Evolutionary conservation across 495 filamentous ascomycete species (phyloP).

Genomic region (Xylaria nigripes): DNA sequence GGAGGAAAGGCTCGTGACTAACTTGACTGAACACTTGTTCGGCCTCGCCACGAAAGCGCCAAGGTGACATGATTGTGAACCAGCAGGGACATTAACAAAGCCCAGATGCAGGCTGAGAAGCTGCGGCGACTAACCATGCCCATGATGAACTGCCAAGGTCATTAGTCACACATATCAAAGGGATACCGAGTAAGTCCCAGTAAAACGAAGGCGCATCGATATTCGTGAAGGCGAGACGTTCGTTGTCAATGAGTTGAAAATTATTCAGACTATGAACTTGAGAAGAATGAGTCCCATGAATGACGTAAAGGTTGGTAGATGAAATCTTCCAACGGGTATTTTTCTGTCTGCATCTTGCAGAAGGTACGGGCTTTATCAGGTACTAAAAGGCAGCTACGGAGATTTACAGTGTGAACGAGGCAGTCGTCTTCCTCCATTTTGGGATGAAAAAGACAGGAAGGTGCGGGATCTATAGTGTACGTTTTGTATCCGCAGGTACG

Average conservation of each 20-base stretch:
- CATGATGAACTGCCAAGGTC: neutral
- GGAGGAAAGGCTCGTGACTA: neutral
- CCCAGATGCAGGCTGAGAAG: constrained; percentile 3
- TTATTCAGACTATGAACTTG: neutral
- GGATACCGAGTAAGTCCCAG: neutral
- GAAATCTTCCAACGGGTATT: too few relatives aligned
- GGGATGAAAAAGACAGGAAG: neutral
- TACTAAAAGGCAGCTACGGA: neutral
- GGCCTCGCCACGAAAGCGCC: constrained; percentile 26
- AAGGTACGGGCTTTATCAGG: neutral
- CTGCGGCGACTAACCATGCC: neutral
- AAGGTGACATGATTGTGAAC: neutral
- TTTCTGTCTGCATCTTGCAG: neutral
- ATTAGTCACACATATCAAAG: neutral
- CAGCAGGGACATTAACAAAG: constrained; percentile 7
- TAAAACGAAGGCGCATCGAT: neutral
- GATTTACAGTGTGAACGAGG: neutral
- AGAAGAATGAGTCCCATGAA: neutral
- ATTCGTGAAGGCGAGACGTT: neutral
- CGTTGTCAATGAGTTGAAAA: neutral
- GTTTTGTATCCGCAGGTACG: neutral
- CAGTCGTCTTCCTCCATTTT: neutral
- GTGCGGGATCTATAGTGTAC: neutral
- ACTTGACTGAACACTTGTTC: constrained; percentile 12
- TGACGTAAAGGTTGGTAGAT: neutral